Evolutionary conservation across 257 asterid genomes (phyloP), one percentile per base, ranked within the genome.

Genomic region (Lantana camara): DNA sequence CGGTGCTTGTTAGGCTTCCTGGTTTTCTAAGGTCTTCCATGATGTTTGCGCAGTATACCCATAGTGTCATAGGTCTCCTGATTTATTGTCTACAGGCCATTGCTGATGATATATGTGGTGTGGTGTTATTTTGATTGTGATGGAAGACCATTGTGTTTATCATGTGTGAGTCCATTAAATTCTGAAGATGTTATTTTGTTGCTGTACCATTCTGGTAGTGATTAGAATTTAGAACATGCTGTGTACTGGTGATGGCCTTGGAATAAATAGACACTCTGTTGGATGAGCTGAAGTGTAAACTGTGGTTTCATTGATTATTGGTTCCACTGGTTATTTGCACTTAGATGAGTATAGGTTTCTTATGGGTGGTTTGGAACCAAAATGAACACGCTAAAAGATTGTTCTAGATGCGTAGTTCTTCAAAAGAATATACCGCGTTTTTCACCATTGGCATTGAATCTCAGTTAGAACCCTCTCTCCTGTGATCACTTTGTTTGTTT

Each of bases 401-500:
- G 11, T 56, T 55, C 20, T 27, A 57, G 48, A 53, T 40, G 62
- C 17, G 3, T n/a, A 3, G 40, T 19, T 53, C 35, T 69, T 29
- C 27, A 19, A 21, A 44, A 46, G 47, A 55, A 65, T n/a, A 49
- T 3, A 29, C 66, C 41, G 2, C 54, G 49, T 48, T 15, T 17
- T 50, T 60, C 11, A 50, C 44, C 17, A 49, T 17, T 29, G 42
- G 11, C 71, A 60, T 22, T 30, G 49, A 61, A 35, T 51, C 57
- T 29, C 53, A 54, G 24, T 44, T 30, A 16, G 23, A 12, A 49
- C 37, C n/a, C 42, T 23, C 46, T 29, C 54, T 64, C 17, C 22
- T 19, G 22, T 41, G 16, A 70, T 63, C 42, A 57, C 29, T 58
- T 62, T 60, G 44, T 44, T 45, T 32, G 11, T 47, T 63, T 38